Evolutionary conservation across 2,329 filamentous ascomycete species (phyloP).

Genomic region (Colletotrichum noveboracense): DNA sequence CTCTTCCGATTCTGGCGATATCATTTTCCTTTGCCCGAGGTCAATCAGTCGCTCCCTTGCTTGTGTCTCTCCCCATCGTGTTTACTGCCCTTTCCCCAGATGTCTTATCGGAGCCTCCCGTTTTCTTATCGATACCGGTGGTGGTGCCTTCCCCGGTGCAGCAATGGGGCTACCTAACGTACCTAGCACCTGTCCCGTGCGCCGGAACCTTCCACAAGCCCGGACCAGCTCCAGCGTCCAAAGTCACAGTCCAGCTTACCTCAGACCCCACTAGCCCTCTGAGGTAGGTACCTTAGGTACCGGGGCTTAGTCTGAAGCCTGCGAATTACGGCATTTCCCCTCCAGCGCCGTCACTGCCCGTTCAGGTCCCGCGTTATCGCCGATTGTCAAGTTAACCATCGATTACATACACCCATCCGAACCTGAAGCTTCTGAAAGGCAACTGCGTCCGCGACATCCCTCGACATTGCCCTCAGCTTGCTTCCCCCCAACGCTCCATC

Average conservation of each 20-base stretch:
- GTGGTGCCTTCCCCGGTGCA: not conserved
- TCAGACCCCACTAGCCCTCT: not conserved
- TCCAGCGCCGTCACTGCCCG: not conserved
- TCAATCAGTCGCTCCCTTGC: not conserved
- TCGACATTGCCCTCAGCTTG: not conserved
- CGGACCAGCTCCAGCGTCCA: not conserved
- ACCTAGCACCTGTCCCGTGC: not conserved
- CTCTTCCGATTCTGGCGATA: not conserved
- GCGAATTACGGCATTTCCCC: constrained; percentile 6
- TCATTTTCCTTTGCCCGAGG: not conserved
- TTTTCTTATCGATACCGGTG: not conserved
- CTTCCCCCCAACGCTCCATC: not conserved
- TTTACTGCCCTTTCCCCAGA: not conserved
- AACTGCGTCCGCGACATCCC: constrained; percentile 3
- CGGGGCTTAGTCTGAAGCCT: not conserved
- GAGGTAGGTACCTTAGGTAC: not conserved
- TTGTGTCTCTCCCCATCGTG: not conserved
- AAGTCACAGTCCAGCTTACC: not conserved
- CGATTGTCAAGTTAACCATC: not conserved
- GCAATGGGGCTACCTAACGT: not conserved
- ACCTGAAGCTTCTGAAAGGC: constrained; percentile 22
- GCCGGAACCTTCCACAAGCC: constrained; percentile 15
- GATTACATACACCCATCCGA: constrained; percentile 21
- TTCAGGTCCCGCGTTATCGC: not conserved
- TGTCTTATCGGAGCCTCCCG: constrained; percentile 3